Conservation (phyloP, 352 stramenopile species). For the Phytophthora ramorum region DNA sequence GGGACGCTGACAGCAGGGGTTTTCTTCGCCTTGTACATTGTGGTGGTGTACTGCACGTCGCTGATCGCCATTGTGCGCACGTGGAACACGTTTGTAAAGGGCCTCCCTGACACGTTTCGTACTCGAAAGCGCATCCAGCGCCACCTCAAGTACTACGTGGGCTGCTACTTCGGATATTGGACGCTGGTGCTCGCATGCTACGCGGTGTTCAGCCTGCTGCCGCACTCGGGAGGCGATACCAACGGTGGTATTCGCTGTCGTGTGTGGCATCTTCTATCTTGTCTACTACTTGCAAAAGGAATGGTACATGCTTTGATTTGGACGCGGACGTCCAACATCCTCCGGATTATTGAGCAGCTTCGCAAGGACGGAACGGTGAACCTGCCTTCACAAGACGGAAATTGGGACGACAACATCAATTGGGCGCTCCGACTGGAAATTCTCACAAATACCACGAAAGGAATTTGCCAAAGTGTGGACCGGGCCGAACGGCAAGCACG, state of each 20-base stretch:
- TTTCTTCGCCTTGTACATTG: slow-evolving; percentile 87
- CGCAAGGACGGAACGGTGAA: slow-evolving; percentile 65
- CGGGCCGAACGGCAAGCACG: slow-evolving; percentile 68
- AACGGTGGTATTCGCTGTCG: slow-evolving; percentile 58
- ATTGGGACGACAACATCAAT: slow-evolving; percentile 76
- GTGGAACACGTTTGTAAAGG: slow-evolving; percentile 84
- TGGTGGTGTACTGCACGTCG: slow-evolving; percentile 82
- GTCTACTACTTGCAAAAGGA: slow-evolving; percentile 74
- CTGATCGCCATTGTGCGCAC: slow-evolving; percentile 77
- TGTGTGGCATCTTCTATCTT: slow-evolving; percentile 78
- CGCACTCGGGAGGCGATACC: slow-evolving; percentile 15
- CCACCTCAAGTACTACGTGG: slow-evolving; percentile 90
- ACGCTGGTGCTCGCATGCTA: slow-evolving; percentile 79
- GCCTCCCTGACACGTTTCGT: slow-evolving; percentile 75
- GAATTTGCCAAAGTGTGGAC: slow-evolving; percentile 82
- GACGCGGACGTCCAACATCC: slow-evolving; percentile 85
- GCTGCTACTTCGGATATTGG: slow-evolving; percentile 88
- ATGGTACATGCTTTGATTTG: slow-evolving; percentile 87
- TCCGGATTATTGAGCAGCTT: slow-evolving; percentile 77
- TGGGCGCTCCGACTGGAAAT: slow-evolving; percentile 89
- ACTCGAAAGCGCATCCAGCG: slow-evolving; percentile 80
- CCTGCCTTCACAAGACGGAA: slow-evolving; percentile 57
- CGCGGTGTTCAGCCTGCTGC: slow-evolving; percentile 69
- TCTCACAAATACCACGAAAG: slow-evolving; percentile 85
- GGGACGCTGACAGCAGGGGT: slow-evolving; percentile 64